Conservation (phyloP, 768 basidiomycete species). For the Cystofilobasidium capitatum region DNA sequence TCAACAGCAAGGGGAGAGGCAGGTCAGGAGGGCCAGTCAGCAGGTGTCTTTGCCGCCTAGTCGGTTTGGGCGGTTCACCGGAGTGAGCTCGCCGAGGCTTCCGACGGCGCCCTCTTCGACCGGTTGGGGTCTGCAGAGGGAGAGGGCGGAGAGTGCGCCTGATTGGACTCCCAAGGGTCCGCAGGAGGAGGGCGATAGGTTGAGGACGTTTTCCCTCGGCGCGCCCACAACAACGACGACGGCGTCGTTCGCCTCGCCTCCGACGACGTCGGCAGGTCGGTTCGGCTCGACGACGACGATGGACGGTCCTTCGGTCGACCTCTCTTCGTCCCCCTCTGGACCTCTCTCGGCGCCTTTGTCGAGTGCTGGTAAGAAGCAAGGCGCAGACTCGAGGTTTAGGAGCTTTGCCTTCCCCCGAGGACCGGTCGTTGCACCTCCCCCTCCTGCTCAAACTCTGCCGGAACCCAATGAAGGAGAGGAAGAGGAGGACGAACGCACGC, state of each 20-base stretch:
- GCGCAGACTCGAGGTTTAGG: conserved; percentile 15
- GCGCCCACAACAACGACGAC: neutral
- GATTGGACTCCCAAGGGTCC: neutral
- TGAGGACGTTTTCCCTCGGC: conserved; percentile 17
- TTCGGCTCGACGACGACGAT: neutral
- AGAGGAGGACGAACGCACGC: conserved; percentile 12
- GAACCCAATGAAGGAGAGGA: too few species aligned
- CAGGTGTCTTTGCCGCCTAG: neutral
- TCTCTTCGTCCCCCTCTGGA: neutral
- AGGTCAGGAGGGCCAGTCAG: neutral
- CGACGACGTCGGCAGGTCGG: neutral
- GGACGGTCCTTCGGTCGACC: neutral
- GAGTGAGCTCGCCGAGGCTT: neutral
- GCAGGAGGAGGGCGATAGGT: neutral
- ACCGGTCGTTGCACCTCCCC: neutral
- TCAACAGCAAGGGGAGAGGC: neutral
- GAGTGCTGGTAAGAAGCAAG: too few species aligned
- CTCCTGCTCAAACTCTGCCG: neutral
- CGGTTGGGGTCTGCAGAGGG: too few species aligned
- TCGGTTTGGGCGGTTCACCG: conserved; percentile 12
- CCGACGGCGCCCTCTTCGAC: neutral
- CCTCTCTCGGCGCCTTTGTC: neutral
- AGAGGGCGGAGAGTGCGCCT: too few species aligned
- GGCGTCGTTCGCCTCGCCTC: neutral
- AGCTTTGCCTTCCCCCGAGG: conserved; percentile 19